Base-by-base conservation (phyloP, 768 basidiomycete genomes). In the Trichaptum fuscoviolaceum region DNA sequence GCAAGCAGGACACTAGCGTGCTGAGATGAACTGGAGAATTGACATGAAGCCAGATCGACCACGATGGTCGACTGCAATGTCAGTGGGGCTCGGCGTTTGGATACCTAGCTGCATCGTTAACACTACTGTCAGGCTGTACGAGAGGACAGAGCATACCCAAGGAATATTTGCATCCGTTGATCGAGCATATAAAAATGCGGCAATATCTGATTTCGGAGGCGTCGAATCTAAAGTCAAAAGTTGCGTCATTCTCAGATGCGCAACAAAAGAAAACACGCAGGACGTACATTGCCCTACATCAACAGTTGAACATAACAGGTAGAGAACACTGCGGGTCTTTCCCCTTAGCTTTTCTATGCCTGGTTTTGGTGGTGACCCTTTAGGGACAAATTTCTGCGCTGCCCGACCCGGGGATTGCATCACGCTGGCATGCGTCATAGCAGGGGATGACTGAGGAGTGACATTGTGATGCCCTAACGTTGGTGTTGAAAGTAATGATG, bases 151-250 rank as follows among this genome's bases (percentile, higher is more conserved):
- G 12, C 12, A 3, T 12, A 52, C 42, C 42, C 42, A 52, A 52
- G 42, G 42, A 52, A 52, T 52, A 12, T 52, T 52, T 20, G 42
- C 15, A 52, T 52, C 42, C 42, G 42, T 12, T 20, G 42, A 52
- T 15, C 42, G 42, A 52, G 42, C 42, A 52, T 52, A 52, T 52
- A 52, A 52, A 72, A 66, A 66, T 77, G 80, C 1, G 73, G 69
- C 66, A 23, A 78, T 68, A 62, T 76, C 69, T 0, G 82, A 82
- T 66, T 76, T 81, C 0, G 82, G 82, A 1, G 72, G 57, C 7
- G 76, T 67, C 35, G 66, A 70, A 64, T 80, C 82, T 78, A 65
- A 52, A 7, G 24, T 2, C 59, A 61, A 61, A n/a, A 61, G 30
- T 15, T 61, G 12, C 10, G 23, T 52, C 12, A 52, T 52, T 52